Base-by-base conservation (phyloP, 495 filamentous ascomycete genomes). In the Tuber aestivum region DNA sequence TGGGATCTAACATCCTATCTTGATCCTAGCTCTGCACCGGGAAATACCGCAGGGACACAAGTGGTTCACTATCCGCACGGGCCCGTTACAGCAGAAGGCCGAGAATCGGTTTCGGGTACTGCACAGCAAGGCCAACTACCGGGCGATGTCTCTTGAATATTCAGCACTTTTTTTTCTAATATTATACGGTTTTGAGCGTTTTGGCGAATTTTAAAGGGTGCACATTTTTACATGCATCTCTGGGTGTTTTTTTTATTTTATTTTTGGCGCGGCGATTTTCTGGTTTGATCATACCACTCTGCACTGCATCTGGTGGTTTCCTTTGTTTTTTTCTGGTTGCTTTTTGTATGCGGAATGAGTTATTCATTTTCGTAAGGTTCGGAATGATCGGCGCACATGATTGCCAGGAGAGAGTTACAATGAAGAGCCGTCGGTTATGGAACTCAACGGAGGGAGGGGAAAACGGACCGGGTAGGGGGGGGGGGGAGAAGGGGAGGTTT, bases 181-280 rank as follows among this genome's bases (percentile, higher is more conserved):
- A 70, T 75, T 79, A 72, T 76, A 65, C 16, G 72, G 78, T 45
- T 79, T 79, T 74, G 72, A 79, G 77, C 75, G 77, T 79, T 78
- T 79, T 79, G 78, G 78, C 78, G 77, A 79, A 79, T 75, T 76
- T 74, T 79, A 72, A 79, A 79, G 78, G 78, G 78, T 79, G 78
- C 44, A 75, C 65, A 73, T 70, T 79, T 74, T 65, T 35, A 65
- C 56, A 32, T 35, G 56, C 56, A 65, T 65, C 56, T 65, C 27
- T 65, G 70, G 72, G 72, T 78, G 74, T 48, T 72, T 78, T 69
- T 77, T 42, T 48, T 72, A 75, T 69, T 77, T 42, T 41, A 71
- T 76, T 79, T 79, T 75, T 72, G 78, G 56, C 72, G 70, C 77
- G 73, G 78, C 69, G 56, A 71, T 78, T 79, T 78, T 75, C 70